These are phyloP conservation scores for Thinopyrum elongatum DNA, from an alignment of 176 grass and related monocot genomes.

Conservation along the genomic window DNA sequence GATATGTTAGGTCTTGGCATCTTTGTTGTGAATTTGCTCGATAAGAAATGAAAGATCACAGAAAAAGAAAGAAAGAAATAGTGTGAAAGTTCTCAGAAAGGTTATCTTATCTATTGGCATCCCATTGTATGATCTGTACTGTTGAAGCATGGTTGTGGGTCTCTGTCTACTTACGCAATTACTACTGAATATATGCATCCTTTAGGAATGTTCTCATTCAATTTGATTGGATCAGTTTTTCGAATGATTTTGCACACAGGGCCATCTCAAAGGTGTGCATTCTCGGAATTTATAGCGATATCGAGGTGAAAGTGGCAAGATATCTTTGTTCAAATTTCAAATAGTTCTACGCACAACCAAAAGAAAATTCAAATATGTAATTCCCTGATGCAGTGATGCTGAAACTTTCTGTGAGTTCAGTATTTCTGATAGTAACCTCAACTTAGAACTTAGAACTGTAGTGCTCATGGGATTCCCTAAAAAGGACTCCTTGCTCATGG, in stretches of 20 bases:
- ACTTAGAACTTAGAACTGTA: not conserved
- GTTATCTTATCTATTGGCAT: not conserved
- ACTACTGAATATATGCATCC: not conserved
- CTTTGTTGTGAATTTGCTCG: not conserved
- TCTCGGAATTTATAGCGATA: not conserved
- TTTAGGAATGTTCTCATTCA: not conserved
- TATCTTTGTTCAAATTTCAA: not conserved
- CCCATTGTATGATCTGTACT: not conserved
- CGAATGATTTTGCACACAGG: not conserved
- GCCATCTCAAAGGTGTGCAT: not conserved
- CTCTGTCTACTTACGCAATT: not conserved
- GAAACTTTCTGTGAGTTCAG: not conserved
- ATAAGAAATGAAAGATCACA: not conserved
- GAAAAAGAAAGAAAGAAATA: not conserved
- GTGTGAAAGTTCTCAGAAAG: not conserved
- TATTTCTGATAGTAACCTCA: not conserved
- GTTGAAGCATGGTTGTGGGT: not conserved
- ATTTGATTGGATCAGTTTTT: not conserved
- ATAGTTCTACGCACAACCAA: not conserved
- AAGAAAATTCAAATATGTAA: not conserved
- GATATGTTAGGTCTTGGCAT: slow-evolving; percentile 9
- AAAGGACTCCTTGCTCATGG: not conserved
- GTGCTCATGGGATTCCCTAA: not conserved
- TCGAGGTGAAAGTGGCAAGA: not conserved
- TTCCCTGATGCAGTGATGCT: not conserved